phyloP scores from a whole-genome alignment of 176 grass and related monocot genomes.

The Calamus simplicifolius region DNA sequence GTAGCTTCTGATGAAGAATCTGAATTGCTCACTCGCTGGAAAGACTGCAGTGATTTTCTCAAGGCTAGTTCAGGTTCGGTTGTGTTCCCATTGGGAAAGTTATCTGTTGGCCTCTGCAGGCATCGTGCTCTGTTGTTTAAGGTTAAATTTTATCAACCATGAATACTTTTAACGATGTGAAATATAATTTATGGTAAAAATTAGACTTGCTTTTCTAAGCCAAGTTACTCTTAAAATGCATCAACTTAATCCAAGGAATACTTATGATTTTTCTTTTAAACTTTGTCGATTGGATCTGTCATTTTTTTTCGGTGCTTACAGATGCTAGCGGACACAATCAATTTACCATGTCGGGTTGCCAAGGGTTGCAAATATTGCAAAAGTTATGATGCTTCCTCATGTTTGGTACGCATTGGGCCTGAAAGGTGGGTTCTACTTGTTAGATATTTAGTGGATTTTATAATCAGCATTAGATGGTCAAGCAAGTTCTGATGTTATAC shows the following conservation, averaged over 20 bases:
- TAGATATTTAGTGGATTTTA: too few relatives aligned
- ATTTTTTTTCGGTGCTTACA: constrained; percentile 16
- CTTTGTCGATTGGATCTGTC: neutral
- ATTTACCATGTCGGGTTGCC: constrained; percentile 64
- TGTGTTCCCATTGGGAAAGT: constrained; percentile 68
- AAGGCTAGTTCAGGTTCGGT: constrained; percentile 54
- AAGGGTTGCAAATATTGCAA: constrained; percentile 77
- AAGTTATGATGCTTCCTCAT: constrained; percentile 41
- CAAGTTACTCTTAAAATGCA: too few relatives aligned
- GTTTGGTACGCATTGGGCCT: constrained; percentile 55
- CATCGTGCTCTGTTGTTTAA: constrained; percentile 80
- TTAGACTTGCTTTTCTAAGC: too few relatives aligned
- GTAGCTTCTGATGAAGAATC: constrained; percentile 40
- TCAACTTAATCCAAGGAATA: too few relatives aligned
- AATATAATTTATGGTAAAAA: too few relatives aligned
- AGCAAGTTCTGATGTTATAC: too few relatives aligned
- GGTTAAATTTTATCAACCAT: constrained; percentile 11
- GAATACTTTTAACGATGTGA: too few relatives aligned
- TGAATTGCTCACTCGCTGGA: constrained; percentile 46
- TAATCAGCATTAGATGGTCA: too few relatives aligned
- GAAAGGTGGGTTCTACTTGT: constrained; percentile 33
- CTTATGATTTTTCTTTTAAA: too few relatives aligned
- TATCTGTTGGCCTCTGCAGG: constrained; percentile 58
- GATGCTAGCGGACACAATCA: constrained; percentile 53
- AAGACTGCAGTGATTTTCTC: constrained; percentile 32